Evolutionary conservation across 2,329 filamentous ascomycete species (phyloP).

Genomic region (Mycogone perniciosa): DNA sequence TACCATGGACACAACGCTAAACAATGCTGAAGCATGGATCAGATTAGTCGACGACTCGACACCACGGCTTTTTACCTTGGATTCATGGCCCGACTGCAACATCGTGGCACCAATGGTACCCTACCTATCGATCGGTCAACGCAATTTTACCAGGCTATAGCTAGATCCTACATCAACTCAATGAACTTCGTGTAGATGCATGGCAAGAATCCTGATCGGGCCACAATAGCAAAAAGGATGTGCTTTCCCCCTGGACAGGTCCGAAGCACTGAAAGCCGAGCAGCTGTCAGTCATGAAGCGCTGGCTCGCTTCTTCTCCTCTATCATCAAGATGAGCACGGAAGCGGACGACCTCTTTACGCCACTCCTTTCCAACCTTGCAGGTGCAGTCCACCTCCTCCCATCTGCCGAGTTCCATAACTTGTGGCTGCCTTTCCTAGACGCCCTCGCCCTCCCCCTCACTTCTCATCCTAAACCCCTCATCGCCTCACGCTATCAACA

Average conservation of each 20-base stretch:
- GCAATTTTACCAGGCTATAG: slow-evolving; percentile 5
- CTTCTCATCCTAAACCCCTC: slow-evolving; percentile 8
- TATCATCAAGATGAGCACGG: slow-evolving; percentile 13
- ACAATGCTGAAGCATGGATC: slow-evolving; percentile 2
- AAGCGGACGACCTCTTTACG: slow-evolving; percentile 13
- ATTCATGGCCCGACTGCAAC: slow-evolving; percentile 9
- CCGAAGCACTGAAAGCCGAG: background rate
- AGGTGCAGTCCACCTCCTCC: slow-evolving; percentile 13
- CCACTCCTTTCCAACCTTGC: slow-evolving; percentile 18
- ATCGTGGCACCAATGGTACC: background rate
- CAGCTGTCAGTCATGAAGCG: background rate
- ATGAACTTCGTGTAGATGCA: slow-evolving; percentile 8
- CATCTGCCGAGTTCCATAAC: slow-evolving; percentile 12
- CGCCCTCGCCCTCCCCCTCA: slow-evolving; percentile 15
- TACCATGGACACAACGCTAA: slow-evolving; percentile 3
- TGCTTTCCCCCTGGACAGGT: background rate
- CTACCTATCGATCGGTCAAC: slow-evolving; percentile 1
- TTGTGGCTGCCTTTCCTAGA: slow-evolving; percentile 28
- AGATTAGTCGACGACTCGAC: background rate
- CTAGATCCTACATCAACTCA: slow-evolving; percentile 4
- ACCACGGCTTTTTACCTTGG: slow-evolving; percentile 8
- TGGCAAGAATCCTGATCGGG: background rate
- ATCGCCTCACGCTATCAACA: slow-evolving; percentile 16
- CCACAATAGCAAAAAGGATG: background rate
- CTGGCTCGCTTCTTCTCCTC: slow-evolving; percentile 11